Base-by-base conservation (phyloP, 768 basidiomycete species). In the Boletus eberwhitei region DNA sequence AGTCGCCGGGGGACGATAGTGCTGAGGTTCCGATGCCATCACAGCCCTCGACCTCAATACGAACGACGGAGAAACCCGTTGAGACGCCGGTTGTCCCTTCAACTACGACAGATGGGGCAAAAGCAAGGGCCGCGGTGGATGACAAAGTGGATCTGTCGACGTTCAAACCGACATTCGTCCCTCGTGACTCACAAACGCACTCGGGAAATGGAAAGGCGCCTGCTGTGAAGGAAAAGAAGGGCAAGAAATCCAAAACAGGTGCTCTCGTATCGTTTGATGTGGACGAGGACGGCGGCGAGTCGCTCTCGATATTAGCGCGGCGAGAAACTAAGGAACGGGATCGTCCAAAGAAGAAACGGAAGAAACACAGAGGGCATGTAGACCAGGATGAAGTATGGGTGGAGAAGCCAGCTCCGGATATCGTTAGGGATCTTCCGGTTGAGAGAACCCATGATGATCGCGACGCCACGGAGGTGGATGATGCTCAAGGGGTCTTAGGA, bases 121-220 rank as follows among this genome's bases (percentile, higher is more conserved):
- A 42, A 14, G 45, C 48, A 31, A 42, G 6, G 36, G 45, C 35
- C 4, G 32, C 11, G 32, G 50, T 64, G 29, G 46, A 60, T 9
- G 54, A 55, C 21, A 68, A 65, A 22, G 73, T 80, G 8, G 87
- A 93, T 64, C 59, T 85, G 26, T 71, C 78, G n/a, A 84, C 86
- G 0, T 98, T 96, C 78, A 90, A 87, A 63, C 95, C 95, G 1
- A 90, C 86, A 0, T 98, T 98, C 67, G 83, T 91, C 8, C 84
- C 86, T 7, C 72, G 75, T 8, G 73, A 72, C 19, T 54, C 68
- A 2, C 66, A 72, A 9, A 69, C 70, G 50, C 77, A 78, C 2
- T 79, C 79, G 48, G 64, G 67, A 34, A 73, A 74, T 50, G 74
- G 72, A 46, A 73, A 81, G 63, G 75, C 75, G 44, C 58, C 65